A percentile compares a stretch with the other conserved stretches of the same genome.
Evolutionary conservation across 176 grass and related monocot species (phyloP).

Genomic region (Cocos nucifera): DNA sequence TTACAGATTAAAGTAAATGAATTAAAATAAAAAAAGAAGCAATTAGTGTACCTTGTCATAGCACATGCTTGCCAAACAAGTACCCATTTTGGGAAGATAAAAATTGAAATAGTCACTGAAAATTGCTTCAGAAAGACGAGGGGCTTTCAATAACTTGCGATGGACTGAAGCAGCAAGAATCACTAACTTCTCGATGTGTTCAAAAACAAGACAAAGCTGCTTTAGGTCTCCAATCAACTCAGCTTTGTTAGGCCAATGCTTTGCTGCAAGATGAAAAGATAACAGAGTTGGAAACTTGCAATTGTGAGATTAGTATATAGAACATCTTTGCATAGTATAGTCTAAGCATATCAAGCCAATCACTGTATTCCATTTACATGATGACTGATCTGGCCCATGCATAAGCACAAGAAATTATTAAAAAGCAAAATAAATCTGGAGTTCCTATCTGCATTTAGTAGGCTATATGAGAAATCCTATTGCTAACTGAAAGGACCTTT

Average conservation of each 20-base stretch:
- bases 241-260: constrained; percentile 34
- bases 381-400: too few species aligned
- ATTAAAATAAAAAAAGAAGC: constrained; percentile 2
- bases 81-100: constrained; percentile 91
- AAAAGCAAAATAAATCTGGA: too few species aligned
- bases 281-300: background rate
- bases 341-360: too few species aligned
- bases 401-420: too few species aligned
- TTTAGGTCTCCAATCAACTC: constrained; percentile 80
- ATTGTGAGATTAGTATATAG: too few species aligned
- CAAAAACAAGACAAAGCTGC: constrained; percentile 69
- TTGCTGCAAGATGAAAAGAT: constrained; percentile 36
- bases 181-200: constrained; percentile 85
- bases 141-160: constrained; percentile 58
- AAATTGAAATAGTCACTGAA: constrained; percentile 80
- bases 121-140: constrained; percentile 58
- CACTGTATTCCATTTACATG: too few species aligned
- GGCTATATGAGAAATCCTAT: too few species aligned
- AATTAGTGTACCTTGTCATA: constrained; percentile 63
- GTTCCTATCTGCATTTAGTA: too few species aligned
- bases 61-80: constrained; percentile 63
- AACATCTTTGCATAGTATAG: too few species aligned
- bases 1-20: constrained; percentile 1
- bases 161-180: constrained; percentile 77
- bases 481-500: too few species aligned